phyloP scores from a whole-genome alignment of 2,329 filamentous ascomycete genomes.

The Cladosporium colombiae region DNA sequence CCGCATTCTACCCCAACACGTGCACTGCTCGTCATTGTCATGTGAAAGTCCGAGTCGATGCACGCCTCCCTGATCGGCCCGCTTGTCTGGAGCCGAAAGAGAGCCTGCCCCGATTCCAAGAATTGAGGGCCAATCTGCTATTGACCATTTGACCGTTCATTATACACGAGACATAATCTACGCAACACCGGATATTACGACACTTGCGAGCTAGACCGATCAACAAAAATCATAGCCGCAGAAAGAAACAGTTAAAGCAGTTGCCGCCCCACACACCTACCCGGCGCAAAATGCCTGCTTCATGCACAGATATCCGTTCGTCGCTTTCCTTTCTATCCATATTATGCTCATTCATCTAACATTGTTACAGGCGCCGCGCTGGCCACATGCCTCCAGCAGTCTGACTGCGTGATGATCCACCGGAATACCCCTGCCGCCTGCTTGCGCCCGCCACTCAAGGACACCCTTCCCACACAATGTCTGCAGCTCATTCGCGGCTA shows the following conservation, averaged over 20 bases:
- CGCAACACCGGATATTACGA: not conserved
- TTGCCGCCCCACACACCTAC: not conserved
- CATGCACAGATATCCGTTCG: conserved; percentile 91
- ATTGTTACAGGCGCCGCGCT: conserved; percentile 73
- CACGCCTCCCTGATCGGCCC: conserved; percentile 10
- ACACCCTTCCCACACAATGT: conserved; percentile 82
- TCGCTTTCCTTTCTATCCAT: conserved; percentile 25
- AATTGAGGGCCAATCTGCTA: not conserved
- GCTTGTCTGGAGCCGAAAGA: conserved; percentile 9
- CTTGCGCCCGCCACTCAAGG: conserved; percentile 76
- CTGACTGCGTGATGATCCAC: conserved; percentile 92
- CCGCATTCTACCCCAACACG: conserved; percentile 4
- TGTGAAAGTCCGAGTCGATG: conserved; percentile 13
- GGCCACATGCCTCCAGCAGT: conserved; percentile 91
- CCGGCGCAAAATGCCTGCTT: conserved; percentile 20
- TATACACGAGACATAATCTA: not conserved
- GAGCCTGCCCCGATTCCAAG: not conserved
- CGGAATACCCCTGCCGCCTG: conserved; percentile 86
- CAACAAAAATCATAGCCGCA: not conserved
- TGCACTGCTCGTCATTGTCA: conserved; percentile 21
- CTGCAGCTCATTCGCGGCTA: conserved; percentile 92
- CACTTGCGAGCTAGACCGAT: not conserved
- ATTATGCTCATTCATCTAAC: conserved; percentile 6
- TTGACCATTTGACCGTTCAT: not conserved
- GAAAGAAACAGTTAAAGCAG: not conserved